Base-by-base conservation (phyloP, 1,139 yeast genomes). In the Nematodospora anomalae region DNA sequence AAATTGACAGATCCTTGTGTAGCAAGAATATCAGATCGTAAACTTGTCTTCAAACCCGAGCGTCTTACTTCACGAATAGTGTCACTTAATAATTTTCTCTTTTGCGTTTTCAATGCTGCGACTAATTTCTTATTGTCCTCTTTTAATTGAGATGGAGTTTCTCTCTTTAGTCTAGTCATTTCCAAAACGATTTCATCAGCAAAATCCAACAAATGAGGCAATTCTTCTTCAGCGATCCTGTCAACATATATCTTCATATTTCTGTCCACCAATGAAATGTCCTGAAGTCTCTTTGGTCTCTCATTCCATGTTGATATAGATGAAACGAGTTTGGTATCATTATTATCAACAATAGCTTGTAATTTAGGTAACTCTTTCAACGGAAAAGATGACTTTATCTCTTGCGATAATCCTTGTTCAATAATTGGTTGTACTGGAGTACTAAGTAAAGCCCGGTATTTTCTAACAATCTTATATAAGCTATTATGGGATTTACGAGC, bases 401-500 rank as follows among this genome's bases (percentile, higher is more conserved):
- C 56, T 0, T 45, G 29, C 1, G 57, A 42, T 16, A 83, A 51
- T n/a, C 95, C 95, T 15, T 55, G 55, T 50, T 83, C 90, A 38
- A 89, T 74, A 6, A 84, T 44, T 0, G 74, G 51, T 1, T 74
- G 63, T 0, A 84, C 80, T 2, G 79, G 73, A 18, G 71, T 70
- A 3, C 73, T 59, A 14, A 92, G 60, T 26, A 84, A 52, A 3
- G 74, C 74, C 34, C 98, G 77, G 57, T 87, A 92, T 56, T 88
- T 89, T 45, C 92, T 75, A 7, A 92, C 85, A 41, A 87, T 60
- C 60, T 89, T 92, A 73, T 83, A 92, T 41, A 94, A 77, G 49
- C 73, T 80, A 45, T 80, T 78, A 55, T 94, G 98, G 0, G 97
- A 89, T 37, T 83, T 77, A 47, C 87, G 80, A 3, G 98, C 92